Base-by-base conservation (phyloP, 805 yeast genomes). In the Wickerhamiella sergipiensis region DNA sequence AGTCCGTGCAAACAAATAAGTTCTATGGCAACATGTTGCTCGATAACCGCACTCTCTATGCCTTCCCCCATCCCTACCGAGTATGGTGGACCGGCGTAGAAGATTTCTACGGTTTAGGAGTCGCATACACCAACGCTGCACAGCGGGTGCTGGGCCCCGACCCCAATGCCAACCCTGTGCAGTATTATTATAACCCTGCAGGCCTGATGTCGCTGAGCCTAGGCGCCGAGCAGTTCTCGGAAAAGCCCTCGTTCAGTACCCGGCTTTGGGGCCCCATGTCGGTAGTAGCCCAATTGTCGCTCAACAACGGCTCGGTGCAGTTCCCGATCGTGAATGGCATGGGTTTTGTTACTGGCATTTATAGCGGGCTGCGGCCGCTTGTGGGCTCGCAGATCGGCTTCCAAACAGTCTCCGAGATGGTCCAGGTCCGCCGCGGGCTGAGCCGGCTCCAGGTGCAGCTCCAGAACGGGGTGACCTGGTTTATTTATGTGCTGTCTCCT, bases 271-370 rank as follows among this genome's bases (percentile, higher is more conserved):
- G 61, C 22, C 60, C 62, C 6, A 26, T 59, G 44, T 57, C 61
- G 0, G 53, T 59, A 10, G 52, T 50, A n/a, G 62, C 61, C 3
- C 47, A 49, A 40, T 48, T 59, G 13, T 42, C 48, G 5, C 47
- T 50, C 33, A 52, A 54, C 33, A 54, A 50, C 48, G 56, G 58
- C 9, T 45, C 49, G 38, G 77, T 74, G n/a, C 66, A 67, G 47
- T 59, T 75, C 50, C 89, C 90, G 5, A 59, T 85, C 49, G 85
- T 81, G 10, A 89, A 83, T 64, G 97, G 97, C 50, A 75, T 75
- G 76, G 95, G 95, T 6, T 81, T 85, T 55, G 77, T 85, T 12
- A 82, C 95, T 18, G 85, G 81, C 18, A 65, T 76, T 18, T 75
- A 74, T 54, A 64, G 73, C 56, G 79, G 79, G 4, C 64, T 78